These are phyloP conservation scores for Pichia pseudocactophila DNA, from an alignment of 805 yeast species.

Conservation along the genomic window DNA sequence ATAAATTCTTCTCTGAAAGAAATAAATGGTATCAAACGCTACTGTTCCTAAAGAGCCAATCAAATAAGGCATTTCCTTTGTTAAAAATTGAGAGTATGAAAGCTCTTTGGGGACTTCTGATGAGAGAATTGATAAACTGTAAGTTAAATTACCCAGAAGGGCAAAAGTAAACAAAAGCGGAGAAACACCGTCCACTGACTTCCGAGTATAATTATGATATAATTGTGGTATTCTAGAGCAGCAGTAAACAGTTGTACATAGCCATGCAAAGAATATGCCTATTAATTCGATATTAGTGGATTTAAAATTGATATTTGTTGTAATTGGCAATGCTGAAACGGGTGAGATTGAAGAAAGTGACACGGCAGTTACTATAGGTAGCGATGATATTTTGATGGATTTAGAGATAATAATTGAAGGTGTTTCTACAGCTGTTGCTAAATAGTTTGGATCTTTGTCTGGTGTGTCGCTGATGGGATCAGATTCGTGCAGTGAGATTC, in stretches of 20 bases:
- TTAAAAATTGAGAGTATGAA: slow-evolving; percentile 39
- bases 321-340: slow-evolving; percentile 10
- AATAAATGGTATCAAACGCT: slow-evolving; percentile 61
- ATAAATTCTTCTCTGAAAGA: slow-evolving; percentile 42
- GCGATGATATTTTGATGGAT: slow-evolving; percentile 3
- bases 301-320: neutral
- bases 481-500: neutral
- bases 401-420: slow-evolving; percentile 2
- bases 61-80: slow-evolving; percentile 71
- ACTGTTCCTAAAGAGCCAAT: slow-evolving; percentile 84
- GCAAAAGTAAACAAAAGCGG: slow-evolving; percentile 75
- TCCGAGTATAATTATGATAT: slow-evolving; percentile 61
- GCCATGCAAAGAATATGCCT: slow-evolving; percentile 50
- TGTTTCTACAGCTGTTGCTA: no score
- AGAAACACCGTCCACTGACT: slow-evolving; percentile 82
- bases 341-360: slow-evolving; percentile 1
- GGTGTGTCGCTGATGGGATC: neutral
- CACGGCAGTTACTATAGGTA: slow-evolving; percentile 1
- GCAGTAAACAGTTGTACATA: slow-evolving; percentile 66
- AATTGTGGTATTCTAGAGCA: slow-evolving; percentile 81
- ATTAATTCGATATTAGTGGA: neutral
- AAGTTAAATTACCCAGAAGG: slow-evolving; percentile 65
- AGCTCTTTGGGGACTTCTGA: slow-evolving; percentile 43
- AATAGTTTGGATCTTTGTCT: neutral
- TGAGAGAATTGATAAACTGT: slow-evolving; percentile 64